Evolutionary conservation across 1,284 basidiomycete species (phyloP), one percentile per base, ranked within the genome.

Genomic region (Microbotryomycetes sp.): DNA sequence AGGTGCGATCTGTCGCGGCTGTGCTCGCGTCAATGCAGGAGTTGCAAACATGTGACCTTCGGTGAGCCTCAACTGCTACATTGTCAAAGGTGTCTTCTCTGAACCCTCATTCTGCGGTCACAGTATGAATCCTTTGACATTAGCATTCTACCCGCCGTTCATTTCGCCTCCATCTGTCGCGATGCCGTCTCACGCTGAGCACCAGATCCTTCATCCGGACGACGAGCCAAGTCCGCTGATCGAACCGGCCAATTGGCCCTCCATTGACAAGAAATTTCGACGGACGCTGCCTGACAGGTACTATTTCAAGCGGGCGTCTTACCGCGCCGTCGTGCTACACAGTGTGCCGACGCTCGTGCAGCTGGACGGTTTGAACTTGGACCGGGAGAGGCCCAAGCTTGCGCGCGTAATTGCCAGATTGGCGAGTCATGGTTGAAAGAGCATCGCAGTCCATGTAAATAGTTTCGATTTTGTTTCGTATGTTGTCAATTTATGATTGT

Each of bases 101-200:
- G 28, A 4, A 45, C 24, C 30, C 15, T 28, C 30, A 23, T 21
- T 48, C 23, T 1, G 3, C 21, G 24, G 3, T 0, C 4, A 3
- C 74, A 87, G 87, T 78, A 93, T 93, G 89, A 96, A 97, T 74
- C 91, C 92, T 54, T 88, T 87, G 66, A 94, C 91, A 27, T 82
- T 93, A n/a, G 87, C 88, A 5, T 93, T 90, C 85, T 96, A 96
- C 76, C 80, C 94, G 26, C 91, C 92, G 23, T 78, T 94, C 66
- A 79, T 92, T 55, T 82, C 88, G 56, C 66, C 62, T 1, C 65
- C 61, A 1, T 55, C 59, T 3, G 18, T 29, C 3, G 48, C 57
- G 28, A 56, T 62, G 27, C 59, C 67, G 1, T 62, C 59, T 0
- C 67, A 64, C 48, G 26, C 53, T 29, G 61, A 64, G 21, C 57